A percentile compares a stretch with the other conserved stretches of the same genome.
Conservation (phyloP, 169 alveolate species). For the Plasmodium adleri region DNA sequence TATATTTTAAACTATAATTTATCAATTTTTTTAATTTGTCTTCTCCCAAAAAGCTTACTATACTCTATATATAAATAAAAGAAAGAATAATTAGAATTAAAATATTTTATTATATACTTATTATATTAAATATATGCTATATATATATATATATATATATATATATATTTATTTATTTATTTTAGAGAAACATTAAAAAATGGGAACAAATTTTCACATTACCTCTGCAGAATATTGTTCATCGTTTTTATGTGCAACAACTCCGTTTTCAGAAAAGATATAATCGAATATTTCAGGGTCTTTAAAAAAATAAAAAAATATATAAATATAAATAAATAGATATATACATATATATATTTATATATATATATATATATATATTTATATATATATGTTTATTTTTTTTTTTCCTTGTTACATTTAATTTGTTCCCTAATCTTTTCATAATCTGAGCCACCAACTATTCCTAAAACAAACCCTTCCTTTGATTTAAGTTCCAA, state of each 20-base stretch:
- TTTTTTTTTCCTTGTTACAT: slow-evolving; percentile 58
- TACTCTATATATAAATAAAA: slow-evolving; percentile 56
- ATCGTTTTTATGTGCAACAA: slow-evolving; percentile 90
- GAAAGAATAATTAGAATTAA: background rate
- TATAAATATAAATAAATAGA: too few relatives aligned
- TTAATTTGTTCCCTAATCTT: slow-evolving; percentile 86
- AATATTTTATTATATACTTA: slow-evolving; percentile 1
- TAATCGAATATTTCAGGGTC: slow-evolving; percentile 83
- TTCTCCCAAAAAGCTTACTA: slow-evolving; percentile 88
- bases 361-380: background rate
- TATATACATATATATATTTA: background rate
- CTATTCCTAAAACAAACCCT: slow-evolving; percentile 81
- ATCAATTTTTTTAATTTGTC: slow-evolving; percentile 88
- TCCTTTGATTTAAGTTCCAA: slow-evolving; percentile 70
- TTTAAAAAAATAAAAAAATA: slow-evolving; percentile 8
- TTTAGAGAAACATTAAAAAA: too few relatives aligned
- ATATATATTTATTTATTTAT: too few relatives aligned
- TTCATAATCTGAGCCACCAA: slow-evolving; percentile 91
- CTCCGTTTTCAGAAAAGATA: slow-evolving; percentile 94
- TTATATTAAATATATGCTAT: background rate
- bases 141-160: too few relatives aligned
- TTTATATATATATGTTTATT: background rate
- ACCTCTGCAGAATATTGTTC: slow-evolving; percentile 80
- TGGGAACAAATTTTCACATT: background rate
- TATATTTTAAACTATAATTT: slow-evolving; percentile 90